Percentiles rank a stretch among this genome's conserved stretches.
phyloP scores from a whole-genome alignment of 805 yeast genomes.

The Nakazawaea ishiwadae region DNA sequence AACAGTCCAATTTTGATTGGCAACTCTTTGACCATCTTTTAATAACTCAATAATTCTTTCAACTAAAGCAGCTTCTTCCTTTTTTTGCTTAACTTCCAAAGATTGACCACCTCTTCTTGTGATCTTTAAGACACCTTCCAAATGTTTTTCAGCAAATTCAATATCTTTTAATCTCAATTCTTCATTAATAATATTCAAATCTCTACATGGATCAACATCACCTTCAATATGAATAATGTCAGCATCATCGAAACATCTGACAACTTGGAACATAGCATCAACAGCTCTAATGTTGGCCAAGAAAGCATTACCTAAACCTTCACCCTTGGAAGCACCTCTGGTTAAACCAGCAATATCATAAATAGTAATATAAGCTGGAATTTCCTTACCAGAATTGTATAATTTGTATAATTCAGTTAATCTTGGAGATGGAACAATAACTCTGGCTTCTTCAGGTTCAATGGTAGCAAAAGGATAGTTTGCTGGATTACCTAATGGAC shows the following conservation, averaged over 20 bases:
- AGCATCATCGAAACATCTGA: slow-evolving; percentile 57
- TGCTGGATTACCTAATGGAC: slow-evolving; percentile 62
- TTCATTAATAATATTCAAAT: slow-evolving; percentile 57
- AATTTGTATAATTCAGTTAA: slow-evolving; percentile 42
- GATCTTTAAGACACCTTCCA: slow-evolving; percentile 51
- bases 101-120: slow-evolving; percentile 64
- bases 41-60: slow-evolving; percentile 58
- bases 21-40: slow-evolving; percentile 61
- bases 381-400: slow-evolving; percentile 43
- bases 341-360: slow-evolving; percentile 71
- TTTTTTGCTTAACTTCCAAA: slow-evolving; percentile 58
- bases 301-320: slow-evolving; percentile 73
- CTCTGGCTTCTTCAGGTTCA: slow-evolving; percentile 64
- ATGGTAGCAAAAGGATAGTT: slow-evolving; percentile 74
- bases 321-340: slow-evolving; percentile 58
- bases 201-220: slow-evolving; percentile 59
- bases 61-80: slow-evolving; percentile 53
- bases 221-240: slow-evolving; percentile 68
- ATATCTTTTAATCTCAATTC: slow-evolving; percentile 64
- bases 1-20: slow-evolving; percentile 53
- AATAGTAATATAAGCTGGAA: slow-evolving; percentile 53
- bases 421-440: slow-evolving; percentile 45
- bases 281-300: slow-evolving; percentile 65
- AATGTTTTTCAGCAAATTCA: slow-evolving; percentile 68
- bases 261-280: slow-evolving; percentile 68